Base-by-base conservation (phyloP, 306 rosid species). In the Lagenaria siceraria region DNA sequence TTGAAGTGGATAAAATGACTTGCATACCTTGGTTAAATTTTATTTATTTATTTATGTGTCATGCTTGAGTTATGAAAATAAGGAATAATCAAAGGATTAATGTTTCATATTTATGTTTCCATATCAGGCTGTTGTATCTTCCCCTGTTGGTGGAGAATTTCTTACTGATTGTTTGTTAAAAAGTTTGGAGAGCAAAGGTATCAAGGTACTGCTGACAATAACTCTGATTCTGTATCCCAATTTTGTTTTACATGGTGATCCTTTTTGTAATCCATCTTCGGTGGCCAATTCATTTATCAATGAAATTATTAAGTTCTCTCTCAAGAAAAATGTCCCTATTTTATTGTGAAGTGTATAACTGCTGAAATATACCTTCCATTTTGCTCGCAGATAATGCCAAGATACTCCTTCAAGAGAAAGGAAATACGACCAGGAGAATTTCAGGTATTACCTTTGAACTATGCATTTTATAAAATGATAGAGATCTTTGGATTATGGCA, bases 131-230 rank as follows among this genome's bases (percentile, higher is more conserved):
- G 99, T 95, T 80, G 87, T 86, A 73, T 85, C 97, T 79, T 90
- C 97, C 82, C 97, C 97, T 56, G 88, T 95, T 74, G 97, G 99
- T 85, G 99, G 99, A 77, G 99, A 95, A 56, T 87, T 90, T 88
- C 99, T 95, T 54, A 92, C 97, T 43, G 99, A 95, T 52, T 95
- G 97, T 86, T 84, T 95, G 90, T 83, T 81, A 82, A 95, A 92
- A 87, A 95, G 99, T 87, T 87, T 95, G 93, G 99, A 90, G 82
- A 95, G 97, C 87, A 95, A 92, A 90, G 97, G 97, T 74, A 85
- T 95, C 53, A 78, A 1, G 87, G 99, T 95, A 83, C 82, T 5
- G 96, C 87, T 82, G 74, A 58, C 43, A 76, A 15, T 76, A 43
- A 55, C 78, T 74, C 64, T 43, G 15, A 53, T 24, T 60, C 48